Percentiles rank a stretch among this genome's conserved stretches.
These are phyloP conservation scores for Aphanomyces invadans DNA, from an alignment of 352 stramenopile species.

Conservation along the genomic window DNA sequence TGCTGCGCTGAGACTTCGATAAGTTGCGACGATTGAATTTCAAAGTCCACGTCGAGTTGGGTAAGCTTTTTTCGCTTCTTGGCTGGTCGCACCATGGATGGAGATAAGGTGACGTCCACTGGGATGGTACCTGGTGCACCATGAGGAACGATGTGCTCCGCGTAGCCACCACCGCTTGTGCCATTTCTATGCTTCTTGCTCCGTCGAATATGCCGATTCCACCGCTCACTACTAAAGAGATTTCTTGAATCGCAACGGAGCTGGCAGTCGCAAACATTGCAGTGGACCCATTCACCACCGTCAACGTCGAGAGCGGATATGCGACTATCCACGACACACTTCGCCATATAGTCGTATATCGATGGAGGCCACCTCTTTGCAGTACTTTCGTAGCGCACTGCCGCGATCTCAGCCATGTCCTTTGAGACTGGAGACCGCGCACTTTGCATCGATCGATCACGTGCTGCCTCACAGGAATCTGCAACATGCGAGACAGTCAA, in stretches of 20 bases:
- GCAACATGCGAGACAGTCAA: no score
- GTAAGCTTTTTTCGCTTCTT: constrained; percentile 11
- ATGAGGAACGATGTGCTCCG: not conserved
- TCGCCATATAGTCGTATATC: not conserved
- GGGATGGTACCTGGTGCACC: no score
- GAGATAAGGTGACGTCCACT: not conserved
- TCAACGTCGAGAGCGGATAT: not conserved
- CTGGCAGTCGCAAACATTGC: constrained; percentile 9
- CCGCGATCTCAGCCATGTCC: not conserved
- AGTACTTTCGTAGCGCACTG: not conserved
- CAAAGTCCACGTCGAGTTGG: constrained; percentile 1
- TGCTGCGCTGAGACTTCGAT: not conserved
- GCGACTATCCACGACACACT: not conserved
- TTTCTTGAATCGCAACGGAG: not conserved
- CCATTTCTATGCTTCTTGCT: not conserved
- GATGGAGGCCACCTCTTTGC: not conserved
- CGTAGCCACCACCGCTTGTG: not conserved
- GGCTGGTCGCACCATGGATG: not conserved
- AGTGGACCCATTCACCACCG: not conserved
- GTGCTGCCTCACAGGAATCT: no score
- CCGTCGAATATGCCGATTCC: constrained; percentile 11
- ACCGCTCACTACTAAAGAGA: constrained; percentile 9
- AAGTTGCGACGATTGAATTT: constrained; percentile 8
- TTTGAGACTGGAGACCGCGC: no score
- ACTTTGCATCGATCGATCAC: no score